phyloP scores from a whole-genome alignment of 768 basidiomycete genomes.

The Leccinum longicurvipes region DNA sequence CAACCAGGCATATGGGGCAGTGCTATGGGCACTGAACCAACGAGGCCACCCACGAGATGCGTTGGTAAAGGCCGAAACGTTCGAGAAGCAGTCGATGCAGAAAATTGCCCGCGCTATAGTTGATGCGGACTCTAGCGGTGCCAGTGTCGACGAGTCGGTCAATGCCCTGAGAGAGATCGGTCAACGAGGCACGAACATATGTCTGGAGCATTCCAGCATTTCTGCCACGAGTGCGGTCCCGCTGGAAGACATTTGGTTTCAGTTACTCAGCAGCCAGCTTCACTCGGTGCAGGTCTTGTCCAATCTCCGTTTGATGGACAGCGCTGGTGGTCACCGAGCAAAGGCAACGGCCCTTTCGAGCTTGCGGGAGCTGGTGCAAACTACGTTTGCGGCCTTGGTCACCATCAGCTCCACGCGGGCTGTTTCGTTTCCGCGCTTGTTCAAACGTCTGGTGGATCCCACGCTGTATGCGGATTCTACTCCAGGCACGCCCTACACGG shows the following conservation, averaged over 20 bases:
- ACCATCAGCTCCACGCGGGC: slow-evolving; percentile 76
- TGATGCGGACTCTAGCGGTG: slow-evolving; percentile 9
- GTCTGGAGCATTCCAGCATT: slow-evolving; percentile 59
- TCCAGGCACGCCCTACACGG: slow-evolving; percentile 72
- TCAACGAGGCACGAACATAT: slow-evolving; percentile 61
- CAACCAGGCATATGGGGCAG: slow-evolving; percentile 65
- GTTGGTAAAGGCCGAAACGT: slow-evolving; percentile 60
- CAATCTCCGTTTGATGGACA: slow-evolving; percentile 32
- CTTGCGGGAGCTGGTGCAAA: slow-evolving; percentile 75
- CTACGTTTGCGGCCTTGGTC: slow-evolving; percentile 79
- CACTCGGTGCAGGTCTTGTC: slow-evolving; percentile 72
- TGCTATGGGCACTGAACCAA: slow-evolving; percentile 75
- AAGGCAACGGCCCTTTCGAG: slow-evolving; percentile 37
- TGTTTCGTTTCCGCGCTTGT: slow-evolving; percentile 87
- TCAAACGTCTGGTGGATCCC: slow-evolving; percentile 86
- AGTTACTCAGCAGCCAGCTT: slow-evolving; percentile 78
- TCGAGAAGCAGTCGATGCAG: slow-evolving; percentile 49
- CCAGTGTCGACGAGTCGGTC: slow-evolving; percentile 35
- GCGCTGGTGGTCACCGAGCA: slow-evolving; percentile 16
- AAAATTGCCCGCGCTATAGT: slow-evolving; percentile 41
- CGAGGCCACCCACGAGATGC: slow-evolving; percentile 62
- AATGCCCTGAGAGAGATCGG: slow-evolving; percentile 57
- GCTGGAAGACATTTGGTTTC: slow-evolving; percentile 88
- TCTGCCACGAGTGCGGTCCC: slow-evolving; percentile 40
- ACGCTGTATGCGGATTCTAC: slow-evolving; percentile 48